A percentile compares a stretch with the other conserved stretches of the same genome.
Conservation (phyloP, 73 alveolate genomes). For the Paramecium sonneborni region DNA sequence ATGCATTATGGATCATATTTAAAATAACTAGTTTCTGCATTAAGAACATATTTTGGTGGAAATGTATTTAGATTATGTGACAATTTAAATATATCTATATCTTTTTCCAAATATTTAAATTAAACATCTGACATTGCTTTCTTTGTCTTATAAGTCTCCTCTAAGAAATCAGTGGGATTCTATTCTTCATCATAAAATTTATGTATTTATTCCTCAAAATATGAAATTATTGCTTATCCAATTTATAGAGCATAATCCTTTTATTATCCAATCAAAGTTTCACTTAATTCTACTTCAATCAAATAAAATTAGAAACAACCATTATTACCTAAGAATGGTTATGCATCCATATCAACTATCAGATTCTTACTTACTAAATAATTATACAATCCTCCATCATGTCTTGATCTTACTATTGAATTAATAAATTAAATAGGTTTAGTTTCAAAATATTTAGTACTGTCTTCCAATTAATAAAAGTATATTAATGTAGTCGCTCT, state of each 20-base stretch:
- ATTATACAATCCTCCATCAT: slow-evolving; percentile 40
- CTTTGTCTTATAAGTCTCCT: slow-evolving; percentile 18
- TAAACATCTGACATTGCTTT: neutral
- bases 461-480: slow-evolving; percentile 20
- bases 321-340: slow-evolving; percentile 31
- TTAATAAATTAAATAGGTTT: slow-evolving; percentile 24
- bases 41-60: slow-evolving; percentile 10
- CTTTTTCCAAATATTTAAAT: slow-evolving; percentile 29
- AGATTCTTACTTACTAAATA: neutral
- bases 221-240: slow-evolving; percentile 28
- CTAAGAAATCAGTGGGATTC: neutral
- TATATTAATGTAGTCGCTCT: neutral
- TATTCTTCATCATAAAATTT: slow-evolving; percentile 25
- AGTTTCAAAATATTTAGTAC: neutral
- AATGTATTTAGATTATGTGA: slow-evolving; percentile 32
- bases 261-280: neutral
- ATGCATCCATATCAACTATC: neutral
- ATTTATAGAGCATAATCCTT: neutral
- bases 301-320: slow-evolving; percentile 2
- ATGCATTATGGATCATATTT: neutral
- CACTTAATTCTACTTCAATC: slow-evolving; percentile 25
- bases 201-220: slow-evolving; percentile 3
- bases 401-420: slow-evolving; percentile 12
- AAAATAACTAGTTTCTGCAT: neutral
- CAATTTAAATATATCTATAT: neutral